Conservation (phyloP, 2,329 filamentous ascomycete genomes). For the Ascochyta viciae-villosae region DNA sequence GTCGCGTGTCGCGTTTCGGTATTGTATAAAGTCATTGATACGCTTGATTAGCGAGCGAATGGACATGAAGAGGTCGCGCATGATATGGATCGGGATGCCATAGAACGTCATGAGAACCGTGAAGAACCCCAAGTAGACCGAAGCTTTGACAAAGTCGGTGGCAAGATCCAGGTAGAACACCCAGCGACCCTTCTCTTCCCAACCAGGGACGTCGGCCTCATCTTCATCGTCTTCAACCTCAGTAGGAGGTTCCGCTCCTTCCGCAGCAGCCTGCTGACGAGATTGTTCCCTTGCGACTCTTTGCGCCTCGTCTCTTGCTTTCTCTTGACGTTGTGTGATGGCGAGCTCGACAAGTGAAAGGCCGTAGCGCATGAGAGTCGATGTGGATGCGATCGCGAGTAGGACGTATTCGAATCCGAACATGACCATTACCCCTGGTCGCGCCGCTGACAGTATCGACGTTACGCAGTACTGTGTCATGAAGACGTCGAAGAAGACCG, state of each 20-base stretch:
- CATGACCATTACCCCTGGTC: slow-evolving; percentile 99
- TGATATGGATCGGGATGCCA: slow-evolving; percentile 93
- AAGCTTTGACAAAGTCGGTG: slow-evolving; percentile 88
- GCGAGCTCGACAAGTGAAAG: slow-evolving; percentile 79
- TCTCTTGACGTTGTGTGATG: slow-evolving; percentile 77
- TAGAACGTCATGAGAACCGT: slow-evolving; percentile 92
- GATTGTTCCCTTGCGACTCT: slow-evolving; percentile 67
- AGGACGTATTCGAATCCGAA: slow-evolving; percentile 98
- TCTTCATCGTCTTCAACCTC: slow-evolving; percentile 78
- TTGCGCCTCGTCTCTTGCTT: slow-evolving; percentile 59
- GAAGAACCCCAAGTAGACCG: slow-evolving; percentile 92
- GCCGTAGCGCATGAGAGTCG: slow-evolving; percentile 79
- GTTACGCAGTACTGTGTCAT: slow-evolving; percentile 83
- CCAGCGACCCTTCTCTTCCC: slow-evolving; percentile 95
- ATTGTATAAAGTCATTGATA: slow-evolving; percentile 85
- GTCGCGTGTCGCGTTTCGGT: slow-evolving; percentile 87
- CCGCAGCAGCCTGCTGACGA: slow-evolving; percentile 61
- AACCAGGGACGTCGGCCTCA: slow-evolving; percentile 92
- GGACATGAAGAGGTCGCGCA: slow-evolving; percentile 94
- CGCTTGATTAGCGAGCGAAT: slow-evolving; percentile 89
- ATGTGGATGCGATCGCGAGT: slow-evolving; percentile 77
- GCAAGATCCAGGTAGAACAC: slow-evolving; percentile 85
- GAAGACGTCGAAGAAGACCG: slow-evolving; percentile 78
- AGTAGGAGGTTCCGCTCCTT: slow-evolving; percentile 48
- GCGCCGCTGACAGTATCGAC: slow-evolving; percentile 83